Evolutionary conservation across 345 rosid genomes (phyloP).

Genomic region (Firmiana major): DNA sequence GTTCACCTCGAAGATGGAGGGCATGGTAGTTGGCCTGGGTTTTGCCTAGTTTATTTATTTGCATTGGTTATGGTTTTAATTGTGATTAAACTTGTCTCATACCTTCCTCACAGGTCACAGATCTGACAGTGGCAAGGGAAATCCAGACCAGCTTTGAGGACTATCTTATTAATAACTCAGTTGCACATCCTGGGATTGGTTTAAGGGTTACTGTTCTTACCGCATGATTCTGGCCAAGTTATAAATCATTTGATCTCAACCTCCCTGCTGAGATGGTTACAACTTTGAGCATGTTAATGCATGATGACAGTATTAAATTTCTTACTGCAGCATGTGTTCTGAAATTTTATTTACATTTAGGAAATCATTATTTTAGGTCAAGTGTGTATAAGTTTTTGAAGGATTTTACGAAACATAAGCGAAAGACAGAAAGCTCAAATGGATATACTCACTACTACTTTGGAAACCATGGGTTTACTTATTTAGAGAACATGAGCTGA

Average conservation of each 20-base stretch:
- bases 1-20: conserved; percentile 74
- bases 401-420: conserved; percentile 59
- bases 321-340: neutral
- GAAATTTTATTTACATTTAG: neutral
- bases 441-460: conserved; percentile 51
- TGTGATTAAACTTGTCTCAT: neutral
- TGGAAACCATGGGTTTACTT: too few relatives aligned
- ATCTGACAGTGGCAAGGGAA: conserved; percentile 71
- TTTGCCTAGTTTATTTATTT: neutral
- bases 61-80: neutral
- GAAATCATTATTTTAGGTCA: conserved; percentile 39
- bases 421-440: conserved; percentile 64
- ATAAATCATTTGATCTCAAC: conserved; percentile 62
- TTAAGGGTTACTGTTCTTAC: conserved; percentile 66
- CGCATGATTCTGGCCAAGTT: conserved; percentile 79
- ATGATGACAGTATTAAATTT: neutral
- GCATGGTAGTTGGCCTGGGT: conserved; percentile 40
- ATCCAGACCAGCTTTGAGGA: conserved; percentile 60
- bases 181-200: conserved; percentile 55
- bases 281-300: neutral
- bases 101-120: conserved; percentile 48
- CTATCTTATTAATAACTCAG: conserved; percentile 43
- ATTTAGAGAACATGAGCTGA: too few relatives aligned
- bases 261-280: conserved; percentile 69
- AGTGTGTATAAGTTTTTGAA: conserved; percentile 58